Evolutionary conservation across 345 rosid genomes (phyloP), one percentile per base, ranked within the genome.

Genomic region (Eutrema japonicum): DNA sequence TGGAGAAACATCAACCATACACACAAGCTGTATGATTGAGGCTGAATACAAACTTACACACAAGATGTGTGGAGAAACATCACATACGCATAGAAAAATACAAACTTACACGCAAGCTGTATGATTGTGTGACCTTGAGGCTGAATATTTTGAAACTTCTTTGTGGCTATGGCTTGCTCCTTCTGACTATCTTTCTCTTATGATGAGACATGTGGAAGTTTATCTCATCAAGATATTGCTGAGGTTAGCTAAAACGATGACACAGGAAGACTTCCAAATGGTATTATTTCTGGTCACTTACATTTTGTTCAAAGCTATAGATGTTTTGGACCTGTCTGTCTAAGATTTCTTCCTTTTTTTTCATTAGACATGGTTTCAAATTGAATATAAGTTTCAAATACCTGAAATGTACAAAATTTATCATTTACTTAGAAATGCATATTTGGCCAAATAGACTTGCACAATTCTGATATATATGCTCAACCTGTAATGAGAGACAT

Each of bases 191-290:
- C 68, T 67, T 41, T 67, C 54, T 60, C 55, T 66, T 66, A 48
- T 66, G 60, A 57, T 66, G 43, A 38, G 36, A 5, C 53, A 57
- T 58, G 66, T 66, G 55, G 55, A 51, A 51, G 16, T 51, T 72
- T 13, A 13, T 61, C 35, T 41, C 53, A 42, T 51, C 14, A 72
- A 45, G 73, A 45, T 69, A 45, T 56, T 45, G 54, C 38, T 68
- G 73, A 32, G 27, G 36, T 33, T 57, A 70, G 74, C 48, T 37
- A 46, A 33, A 45, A 36, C 27, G 16, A 51, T 72, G 60, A 9
- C 47, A 63, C 37, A 22, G 8, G 43, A 42, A 72, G 61, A 16
- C 52, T 42, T 54, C 53, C 53, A 56, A 8, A n/a, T 57, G 66
- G 47, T 70, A 70, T 27, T 33, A 36, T 54, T 72, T 53, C 48